Base-by-base conservation (phyloP, 805 yeast genomes). In the Starmerella floris region DNA sequence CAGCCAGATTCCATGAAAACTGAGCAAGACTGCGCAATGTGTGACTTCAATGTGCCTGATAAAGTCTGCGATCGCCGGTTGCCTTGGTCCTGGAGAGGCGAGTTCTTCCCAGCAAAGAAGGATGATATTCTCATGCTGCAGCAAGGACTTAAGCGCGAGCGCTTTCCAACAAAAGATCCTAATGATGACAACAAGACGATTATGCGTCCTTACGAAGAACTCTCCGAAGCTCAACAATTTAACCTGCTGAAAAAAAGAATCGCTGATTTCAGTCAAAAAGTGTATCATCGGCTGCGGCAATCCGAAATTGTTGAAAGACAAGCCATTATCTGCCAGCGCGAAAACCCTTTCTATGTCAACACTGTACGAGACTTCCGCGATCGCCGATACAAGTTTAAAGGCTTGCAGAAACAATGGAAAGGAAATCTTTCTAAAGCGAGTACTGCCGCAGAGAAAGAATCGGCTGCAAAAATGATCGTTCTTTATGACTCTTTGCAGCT, bases 71-170 rank as follows among this genome's bases (percentile, higher is more conserved):
- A 88, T 54, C 68, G 99, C 56, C 67, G 88, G 42, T 63, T 91
- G 42, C 82, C 87, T 0, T 91, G 99, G 99, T 72, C 94, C 5
- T 91, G 99, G 97, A 76, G 99, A 66, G 99, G 97, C 40, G 98
- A 91, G 54, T 93, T 69, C 55, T 81, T 69, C 51, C 97, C 98
- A 0, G 84, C 96, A 0, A 79, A 83, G 58, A 77, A 76, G 73
- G 85, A 80, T 56, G 98, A 91, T 56, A 88, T 91, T 58, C 73
- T 77, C 45, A 81, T 85, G 93, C 77, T 91, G 32, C 83, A 81
- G 57, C 70, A 88, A 56, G 80, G 94, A 1, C 62, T 88, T 31
- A 82, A 79, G 49, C 74, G 72, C 51, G 97, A 88, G 58, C 66
- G 22, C n/a, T 52, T 51, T 39, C 39, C 39, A 10, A 22, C 15